These are phyloP conservation scores for Pseudopyricularia cyperi DNA, from an alignment of 2,329 filamentous ascomycete genomes.

Conservation along the genomic window DNA sequence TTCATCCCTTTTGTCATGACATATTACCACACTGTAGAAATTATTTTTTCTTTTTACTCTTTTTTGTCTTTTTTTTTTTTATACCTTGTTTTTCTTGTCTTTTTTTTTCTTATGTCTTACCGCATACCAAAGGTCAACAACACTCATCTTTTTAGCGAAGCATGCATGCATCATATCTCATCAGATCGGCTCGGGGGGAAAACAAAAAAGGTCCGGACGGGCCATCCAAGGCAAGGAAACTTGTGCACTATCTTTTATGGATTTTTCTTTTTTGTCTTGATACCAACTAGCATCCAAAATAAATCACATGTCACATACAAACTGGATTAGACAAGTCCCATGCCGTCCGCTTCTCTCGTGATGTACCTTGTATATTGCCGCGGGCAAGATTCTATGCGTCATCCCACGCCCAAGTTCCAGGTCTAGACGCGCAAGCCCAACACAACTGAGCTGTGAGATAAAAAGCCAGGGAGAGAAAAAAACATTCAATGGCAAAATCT, in stretches of 20 bases:
- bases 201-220: not conserved
- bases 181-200: not conserved
- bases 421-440: no score
- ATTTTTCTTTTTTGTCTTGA: not conserved
- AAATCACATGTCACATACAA: not conserved
- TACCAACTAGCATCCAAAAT: not conserved
- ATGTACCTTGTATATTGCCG: no score
- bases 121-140: no score
- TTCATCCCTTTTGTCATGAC: not conserved
- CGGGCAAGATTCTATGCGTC: no score
- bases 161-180: not conserved
- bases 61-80: not conserved
- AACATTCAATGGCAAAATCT: no score
- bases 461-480: no score
- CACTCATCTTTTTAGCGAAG: not conserved
- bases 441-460: no score
- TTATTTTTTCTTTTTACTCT: not conserved
- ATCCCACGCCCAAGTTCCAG: no score
- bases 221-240: not conserved
- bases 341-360: not conserved
- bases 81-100: not conserved
- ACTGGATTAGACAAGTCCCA: not conserved
- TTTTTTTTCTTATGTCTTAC: no score
- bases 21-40: not conserved
- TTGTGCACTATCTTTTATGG: not conserved